Evolutionary conservation across 2,329 filamentous ascomycete genomes (phyloP), one percentile per base, ranked within the genome.

Genomic region (Plenodomus tracheiphilus): DNA sequence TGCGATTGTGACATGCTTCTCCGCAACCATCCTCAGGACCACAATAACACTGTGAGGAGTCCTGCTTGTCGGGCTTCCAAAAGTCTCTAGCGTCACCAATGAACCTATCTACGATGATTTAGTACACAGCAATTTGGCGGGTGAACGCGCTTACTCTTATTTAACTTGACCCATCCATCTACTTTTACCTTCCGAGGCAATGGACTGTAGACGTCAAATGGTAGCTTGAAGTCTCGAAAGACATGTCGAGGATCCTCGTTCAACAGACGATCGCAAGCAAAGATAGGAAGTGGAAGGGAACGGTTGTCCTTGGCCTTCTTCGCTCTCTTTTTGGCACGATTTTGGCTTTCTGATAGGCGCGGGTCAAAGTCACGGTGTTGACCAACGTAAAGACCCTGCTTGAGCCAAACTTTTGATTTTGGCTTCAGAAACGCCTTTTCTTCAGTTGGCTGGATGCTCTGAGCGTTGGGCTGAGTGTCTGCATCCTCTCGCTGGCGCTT

Each of bases 1-100:
- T 91, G 54, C 91, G 82, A 71, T 99, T 99, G 68, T 96, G 89
- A 74, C 94, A 99, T 62, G 88, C 82, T 55, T 97, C 91, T 55
- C 85, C 89, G 65, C 94, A 97, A 30, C 91, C 91, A 45, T 87
- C 85, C 44, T 92, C 88, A 6, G 64, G 58, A 20, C 58, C 57
- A 39, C 71, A 73, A 44, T 66, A 67, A 51, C 86, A 89, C 48
- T 85, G 83, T 50, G 87, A 90, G 53, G 89, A 83, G 61, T 91
- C 85, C 60, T 87, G 83, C 51, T 87, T 84, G 32, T 87, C 87
- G 65, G 90, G 91, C 70, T 89, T 89, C 90, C 91, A 96, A 62
- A 88, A 81, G 10, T 86, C 83, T 20, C 81, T 84, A 18, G 91
- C 89, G 61, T 95, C 88, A 34, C 91, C 91, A 59, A 96, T 86